Base-by-base conservation (phyloP, 192 early-diverging fungal species). In the Coemansia erecta region DNA sequence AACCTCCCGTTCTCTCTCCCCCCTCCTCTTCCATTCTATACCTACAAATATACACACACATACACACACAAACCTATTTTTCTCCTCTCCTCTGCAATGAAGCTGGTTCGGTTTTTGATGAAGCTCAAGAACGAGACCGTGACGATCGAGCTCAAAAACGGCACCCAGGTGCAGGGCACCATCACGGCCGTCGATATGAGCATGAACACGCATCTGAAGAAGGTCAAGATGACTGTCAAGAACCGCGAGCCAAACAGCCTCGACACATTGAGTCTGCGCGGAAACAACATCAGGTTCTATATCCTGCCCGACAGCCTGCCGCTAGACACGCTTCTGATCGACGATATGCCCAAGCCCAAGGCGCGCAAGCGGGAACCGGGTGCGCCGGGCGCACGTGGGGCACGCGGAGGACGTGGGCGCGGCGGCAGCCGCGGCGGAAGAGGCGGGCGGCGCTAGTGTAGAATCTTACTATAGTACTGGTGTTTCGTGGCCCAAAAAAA, bases 191-290 rank as follows among this genome's bases (percentile, higher is more conserved):
- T 98, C 19, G 97, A 99, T 66, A 96, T 99, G 94, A 90, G 89
- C 78, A 99, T 99, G 97, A 99, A 99, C 80, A 98, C 93, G 61
- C 97, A 99, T 77, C 82, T 99, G 73, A 97, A 96, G 68, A 86
- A 91, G 39, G 95, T 98, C 55, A 99, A 99, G 77, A 94, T 99
- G 95, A 98, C 95, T 0, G 89, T 98, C 10, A 91, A 91, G 67
- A 89, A 86, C 75, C 90, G 89, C 76, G 94, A 98, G 56, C 92
- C 97, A 9, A 83, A 87, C 39, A 86, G 82, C 49, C 81, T 99
- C 22, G 97, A 99, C 64, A 85, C 91, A n/a, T 82, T 99, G 44
- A 92, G 90, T 60, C 87, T 99, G 53, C 89, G 97, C 50, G 97
- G 97, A 24, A 96, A 91, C 82, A 98, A 90, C 63, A 89, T 99